phyloP scores from a whole-genome alignment of 805 yeast species.

The Starmera pachycereana region DNA sequence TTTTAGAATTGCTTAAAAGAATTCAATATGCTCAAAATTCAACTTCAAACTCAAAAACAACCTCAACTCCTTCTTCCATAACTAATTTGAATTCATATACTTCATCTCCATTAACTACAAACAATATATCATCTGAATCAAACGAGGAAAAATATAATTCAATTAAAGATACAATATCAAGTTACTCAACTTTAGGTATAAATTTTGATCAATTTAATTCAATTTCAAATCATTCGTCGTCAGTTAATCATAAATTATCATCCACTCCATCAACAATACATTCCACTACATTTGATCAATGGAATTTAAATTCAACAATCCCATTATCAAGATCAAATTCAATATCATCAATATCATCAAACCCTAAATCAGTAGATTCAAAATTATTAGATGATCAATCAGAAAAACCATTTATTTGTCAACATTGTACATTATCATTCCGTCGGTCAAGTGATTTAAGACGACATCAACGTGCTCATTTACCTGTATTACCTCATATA shows the following conservation, averaged over 20 bases:
- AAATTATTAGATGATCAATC: not conserved
- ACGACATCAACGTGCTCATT: constrained; percentile 68
- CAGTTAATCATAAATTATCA: too few relatives aligned
- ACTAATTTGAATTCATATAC: not conserved
- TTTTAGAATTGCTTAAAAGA: constrained; percentile 44
- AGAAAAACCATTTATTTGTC: constrained; percentile 42
- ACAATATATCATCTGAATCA: not conserved
- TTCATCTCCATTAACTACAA: not conserved
- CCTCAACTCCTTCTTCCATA: not conserved
- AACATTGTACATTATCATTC: constrained; percentile 51
- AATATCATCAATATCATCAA: too few relatives aligned
- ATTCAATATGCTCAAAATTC: constrained; percentile 38
- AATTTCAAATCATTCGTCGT: too few relatives aligned
- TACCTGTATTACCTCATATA: constrained; percentile 61
- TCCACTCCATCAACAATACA: not conserved
- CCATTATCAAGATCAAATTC: not conserved
- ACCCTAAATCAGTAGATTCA: not conserved
- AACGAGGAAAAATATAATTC: not conserved
- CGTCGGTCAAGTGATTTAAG: constrained; percentile 60
- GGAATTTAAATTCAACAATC: not conserved
- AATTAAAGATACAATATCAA: too few relatives aligned
- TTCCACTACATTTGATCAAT: not conserved
- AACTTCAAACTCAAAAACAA: constrained; percentile 1
- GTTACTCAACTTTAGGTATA: too few relatives aligned
- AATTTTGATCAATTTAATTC: too few relatives aligned